Base-by-base conservation (phyloP, 2,329 filamentous ascomycete species). In the Pyrenochaeta sp. region DNA sequence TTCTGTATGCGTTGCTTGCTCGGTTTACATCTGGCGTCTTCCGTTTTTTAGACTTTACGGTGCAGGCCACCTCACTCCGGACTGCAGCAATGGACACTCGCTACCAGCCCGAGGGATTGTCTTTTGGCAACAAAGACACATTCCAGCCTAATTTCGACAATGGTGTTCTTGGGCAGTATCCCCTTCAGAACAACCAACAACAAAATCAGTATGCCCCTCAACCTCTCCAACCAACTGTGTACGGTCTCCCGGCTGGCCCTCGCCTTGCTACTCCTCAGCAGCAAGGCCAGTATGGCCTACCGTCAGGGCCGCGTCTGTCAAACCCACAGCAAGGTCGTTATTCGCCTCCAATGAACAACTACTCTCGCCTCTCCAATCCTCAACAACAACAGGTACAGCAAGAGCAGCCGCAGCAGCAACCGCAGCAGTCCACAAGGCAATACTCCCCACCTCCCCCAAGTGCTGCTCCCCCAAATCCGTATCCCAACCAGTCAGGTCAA, bases 61-160 rank as follows among this genome's bases (percentile, higher is more conserved):
- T 68, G 63, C 65, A 64, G 63, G 63, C 36, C 65, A 67, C 61
- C 63, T 44, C 49, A 51, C 41, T 46, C 39, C 18, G 50, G 31
- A 53, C 38, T 48, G 42, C 53, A 50, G 40, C 48, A 53, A 68
- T 68, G 65, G 63, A 68, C 41, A 56, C 56, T 47, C 58, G 56
- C 39, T 67, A 58, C 35, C 59, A 65, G 40, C 58, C 60, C 23
- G 51, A 60, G 41, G 53, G 58, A 21, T 37, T 61, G 41, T 57
- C 60, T 26, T 61, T 61, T 45, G 61, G 59, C 28, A 59, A 44
- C 49, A 58, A 46, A 32, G 49, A 51, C 36, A 44, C 32, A 31
- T 65, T 58, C 47, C 56, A 45, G 29, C 51, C 48, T 27, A 60
- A 61, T 39, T 51, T 53, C 35, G 50, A 61, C 41, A 50, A 45